Base-by-base conservation (phyloP, 106 monocot genomes). In the Xerophyta viscosa region DNA sequence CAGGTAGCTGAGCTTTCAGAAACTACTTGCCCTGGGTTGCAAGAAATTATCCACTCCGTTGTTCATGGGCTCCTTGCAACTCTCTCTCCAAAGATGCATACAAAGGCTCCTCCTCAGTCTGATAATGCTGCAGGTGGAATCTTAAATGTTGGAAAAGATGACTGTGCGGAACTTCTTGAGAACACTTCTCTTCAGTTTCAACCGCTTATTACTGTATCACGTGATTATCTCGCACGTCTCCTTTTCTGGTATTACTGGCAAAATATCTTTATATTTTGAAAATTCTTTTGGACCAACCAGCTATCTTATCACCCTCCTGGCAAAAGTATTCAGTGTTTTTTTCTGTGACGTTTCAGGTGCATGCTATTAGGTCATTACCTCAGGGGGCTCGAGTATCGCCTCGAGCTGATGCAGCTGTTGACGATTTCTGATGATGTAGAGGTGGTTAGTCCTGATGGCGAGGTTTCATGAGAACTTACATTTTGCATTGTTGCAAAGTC, bases 321-420 rank as follows among this genome's bases (percentile, higher is more conserved):
- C n/a, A n/a, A n/a, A n/a, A n/a, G n/a, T 41, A 17, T 12, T 14
- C 39, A 20, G 13, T 23, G 11, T 43, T 22, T 22, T 9, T 8
- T 21, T 62, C 67, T 44, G 13, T 26, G 27, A 19, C 66, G 30
- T 60, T 56, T 66, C 67, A 96, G 96, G 96, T 96, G 96, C 71
- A 79, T 96, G 96, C 57, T 96, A 29, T 52, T 96, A 54, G 96
- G 96, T 25, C 96, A 96, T 55, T 77, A 89, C 33, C 36, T 96
- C 20, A 81, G 88, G 57, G 84, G 88, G 27, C 72, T 96, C 10
- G 88, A 96, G 24, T 82, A 89, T 51, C 52, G 85, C 45, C 66
- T 96, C 3, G 85, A 96, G 76, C 67, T 96, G 56, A 71, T 73
- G 62, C 75, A 85, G 29, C 70, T 89, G 17, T 56, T 89, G 50